phyloP scores from a whole-genome alignment of 441 rosid genomes.

The Populus hybrid region DNA sequence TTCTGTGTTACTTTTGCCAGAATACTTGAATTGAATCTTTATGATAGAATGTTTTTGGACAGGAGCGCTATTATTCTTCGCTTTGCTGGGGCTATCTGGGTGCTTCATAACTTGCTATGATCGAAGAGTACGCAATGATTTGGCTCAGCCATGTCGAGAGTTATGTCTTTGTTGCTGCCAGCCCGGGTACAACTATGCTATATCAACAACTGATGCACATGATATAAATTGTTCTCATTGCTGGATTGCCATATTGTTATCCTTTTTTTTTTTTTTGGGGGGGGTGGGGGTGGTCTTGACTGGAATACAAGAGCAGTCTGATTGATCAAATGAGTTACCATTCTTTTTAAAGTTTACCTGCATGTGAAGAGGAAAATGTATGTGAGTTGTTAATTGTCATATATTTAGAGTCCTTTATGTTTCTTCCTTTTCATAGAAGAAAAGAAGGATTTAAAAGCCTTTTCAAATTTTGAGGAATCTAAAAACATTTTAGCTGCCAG shows the following conservation, averaged over 20 bases:
- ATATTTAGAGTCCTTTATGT: neutral
- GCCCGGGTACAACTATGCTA: conserved; percentile 69
- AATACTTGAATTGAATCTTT: conserved; percentile 5
- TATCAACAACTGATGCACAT: conserved; percentile 6
- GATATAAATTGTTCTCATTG: neutral
- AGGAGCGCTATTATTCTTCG: conserved; percentile 96
- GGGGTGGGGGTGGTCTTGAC: too few relatives aligned
- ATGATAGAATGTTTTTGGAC: conserved; percentile 18
- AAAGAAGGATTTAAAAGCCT: neutral
- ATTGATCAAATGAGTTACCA: neutral
- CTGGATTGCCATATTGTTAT: neutral
- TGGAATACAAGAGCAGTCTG: neutral
- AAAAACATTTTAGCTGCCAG: neutral
- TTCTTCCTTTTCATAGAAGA: neutral
- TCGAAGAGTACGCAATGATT: conserved; percentile 94
- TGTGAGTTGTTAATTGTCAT: neutral
- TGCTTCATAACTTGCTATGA: conserved; percentile 99
- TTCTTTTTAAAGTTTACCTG: neutral
- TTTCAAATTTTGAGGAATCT: neutral
- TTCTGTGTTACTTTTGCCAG: neutral
- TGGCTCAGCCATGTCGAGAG: conserved; percentile 98
- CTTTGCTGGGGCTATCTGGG: conserved; percentile 97
- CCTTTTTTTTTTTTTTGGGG: neutral
- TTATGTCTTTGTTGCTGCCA: conserved; percentile 98
- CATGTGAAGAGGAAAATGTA: neutral